Percentiles rank a stretch among this genome's conserved stretches.
These are phyloP conservation scores for Akebia trifoliata DNA, from an alignment of 164 flowering plant species.

Conservation along the genomic window DNA sequence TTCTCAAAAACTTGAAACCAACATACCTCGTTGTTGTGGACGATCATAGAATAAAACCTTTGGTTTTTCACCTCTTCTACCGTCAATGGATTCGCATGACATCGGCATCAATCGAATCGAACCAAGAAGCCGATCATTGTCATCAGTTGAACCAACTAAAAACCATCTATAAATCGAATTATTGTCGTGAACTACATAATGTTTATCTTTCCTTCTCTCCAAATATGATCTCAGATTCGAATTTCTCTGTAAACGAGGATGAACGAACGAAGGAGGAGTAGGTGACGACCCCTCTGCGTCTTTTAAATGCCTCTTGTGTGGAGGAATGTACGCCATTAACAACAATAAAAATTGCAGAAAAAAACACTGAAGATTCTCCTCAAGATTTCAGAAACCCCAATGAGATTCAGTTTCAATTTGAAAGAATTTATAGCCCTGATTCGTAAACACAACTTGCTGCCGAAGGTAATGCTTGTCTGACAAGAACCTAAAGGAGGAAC, in stretches of 20 bases:
- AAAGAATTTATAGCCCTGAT: too few species aligned
- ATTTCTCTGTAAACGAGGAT: conserved; percentile 17
- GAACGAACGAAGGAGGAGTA: conserved; percentile 23
- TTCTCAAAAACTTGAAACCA: background rate
- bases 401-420: too few species aligned
- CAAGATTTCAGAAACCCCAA: too few species aligned
- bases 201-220: conserved; percentile 9
- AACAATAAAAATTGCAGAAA: too few species aligned
- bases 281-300: conserved; percentile 18
- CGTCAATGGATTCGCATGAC: conserved; percentile 26
- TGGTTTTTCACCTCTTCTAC: conserved; percentile 29
- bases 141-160: conserved; percentile 31
- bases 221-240: conserved; percentile 9
- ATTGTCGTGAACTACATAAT: conserved; percentile 22
- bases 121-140: conserved; percentile 17
- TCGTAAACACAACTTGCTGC: too few species aligned
- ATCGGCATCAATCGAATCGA: conserved; percentile 30
- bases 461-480: too few species aligned
- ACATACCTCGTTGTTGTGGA: conserved; percentile 24
- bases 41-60: conserved; percentile 18
- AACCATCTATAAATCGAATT: conserved; percentile 18
- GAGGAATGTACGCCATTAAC: conserved; percentile 60
- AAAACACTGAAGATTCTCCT: background rate
- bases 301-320: conserved; percentile 39
- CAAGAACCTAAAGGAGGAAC: too few species aligned